Base-by-base conservation (phyloP, 768 basidiomycete species). In the Asterophora parasitica region DNA sequence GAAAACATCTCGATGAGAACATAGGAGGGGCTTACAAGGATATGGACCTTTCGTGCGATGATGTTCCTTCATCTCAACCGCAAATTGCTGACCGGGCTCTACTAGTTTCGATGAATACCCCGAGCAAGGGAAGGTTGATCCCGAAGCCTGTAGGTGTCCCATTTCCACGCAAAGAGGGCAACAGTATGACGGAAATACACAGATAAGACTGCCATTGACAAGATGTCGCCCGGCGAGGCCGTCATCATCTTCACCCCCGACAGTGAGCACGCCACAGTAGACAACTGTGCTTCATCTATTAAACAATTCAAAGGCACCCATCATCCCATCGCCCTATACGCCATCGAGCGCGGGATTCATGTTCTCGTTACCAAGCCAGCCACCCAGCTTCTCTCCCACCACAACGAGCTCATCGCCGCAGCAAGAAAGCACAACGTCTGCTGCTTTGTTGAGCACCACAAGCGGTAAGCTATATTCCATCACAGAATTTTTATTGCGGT, bases 381-480 rank as follows among this genome's bases (percentile, higher is more conserved):
- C 4, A 92, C 90, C 0, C 85, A 95, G 59, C 73, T 88, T 13
- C 76, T 96, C 46, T 75, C 81, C 43, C 85, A 96, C 62, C 93
- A 96, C 66, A 82, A 79, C 51, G 77, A 78, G 26, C 76, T 95
- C 41, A 82, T 92, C 53, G 74, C 76, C 31, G 79, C 88, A 9
- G 89, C 93, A 27, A 79, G 75, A 57, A 79, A 87, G 65, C 76
- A 92, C 61, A 83, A 84, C 40, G 83, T 94, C 15, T 76, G 91
- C 2, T 92, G 89, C 66, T 92, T 89, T 62, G 92, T 95, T n/a
- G 93, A 96, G 63, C 91, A 95, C 60, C 90, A 92, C 70, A 92
- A 92, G 63, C 80, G 89, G 85, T 82, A 56, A 57, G 66, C 36
- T 12, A 32, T 26, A 34, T 27, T 30, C 42, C 32, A 15, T 13